phyloP scores from a whole-genome alignment of 805 yeast species.

The Wickerhamia fluorescens region DNA sequence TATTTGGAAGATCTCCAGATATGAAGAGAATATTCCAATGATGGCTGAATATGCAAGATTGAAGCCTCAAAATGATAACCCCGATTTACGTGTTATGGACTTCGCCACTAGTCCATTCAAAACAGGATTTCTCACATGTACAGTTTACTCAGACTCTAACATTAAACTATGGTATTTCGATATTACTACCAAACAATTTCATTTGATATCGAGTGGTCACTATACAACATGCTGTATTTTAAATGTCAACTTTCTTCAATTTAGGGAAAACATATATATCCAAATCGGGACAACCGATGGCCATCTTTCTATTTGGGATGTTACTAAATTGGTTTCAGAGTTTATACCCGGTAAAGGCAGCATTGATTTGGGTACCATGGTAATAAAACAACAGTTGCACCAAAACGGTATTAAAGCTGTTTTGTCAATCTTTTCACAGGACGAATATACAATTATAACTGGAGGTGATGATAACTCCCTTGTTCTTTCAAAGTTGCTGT shows the following conservation, averaged over 20 bases:
- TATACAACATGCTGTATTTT: slow-evolving; percentile 77
- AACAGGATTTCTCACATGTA: slow-evolving; percentile 47
- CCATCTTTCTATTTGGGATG: slow-evolving; percentile 53
- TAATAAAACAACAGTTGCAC: slow-evolving; percentile 51
- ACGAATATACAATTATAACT: slow-evolving; percentile 40
- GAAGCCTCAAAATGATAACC: slow-evolving; percentile 49
- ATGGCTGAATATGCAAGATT: slow-evolving; percentile 46
- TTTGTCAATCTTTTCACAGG: slow-evolving; percentile 10
- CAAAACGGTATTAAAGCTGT: slow-evolving; percentile 79
- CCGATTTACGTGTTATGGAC: slow-evolving; percentile 90
- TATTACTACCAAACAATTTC: slow-evolving; percentile 29
- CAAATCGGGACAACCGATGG: slow-evolving; percentile 82
- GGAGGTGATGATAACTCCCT: slow-evolving; percentile 94
- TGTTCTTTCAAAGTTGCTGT: slow-evolving; percentile 15
- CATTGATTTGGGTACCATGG: slow-evolving; percentile 16
- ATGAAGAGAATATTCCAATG: slow-evolving; percentile 30
- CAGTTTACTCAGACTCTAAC: slow-evolving; percentile 82
- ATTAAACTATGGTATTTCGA: slow-evolving; percentile 59
- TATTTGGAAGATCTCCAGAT: slow-evolving; percentile 57
- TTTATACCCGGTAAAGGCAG: background rate
- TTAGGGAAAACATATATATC: slow-evolving; percentile 25
- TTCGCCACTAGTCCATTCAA: slow-evolving; percentile 45
- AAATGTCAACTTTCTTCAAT: slow-evolving; percentile 43
- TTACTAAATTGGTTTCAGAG: slow-evolving; percentile 19
- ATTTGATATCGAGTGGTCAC: slow-evolving; percentile 36